Conservation (phyloP, 257 asterid species). For the Solanum pennellii region DNA sequence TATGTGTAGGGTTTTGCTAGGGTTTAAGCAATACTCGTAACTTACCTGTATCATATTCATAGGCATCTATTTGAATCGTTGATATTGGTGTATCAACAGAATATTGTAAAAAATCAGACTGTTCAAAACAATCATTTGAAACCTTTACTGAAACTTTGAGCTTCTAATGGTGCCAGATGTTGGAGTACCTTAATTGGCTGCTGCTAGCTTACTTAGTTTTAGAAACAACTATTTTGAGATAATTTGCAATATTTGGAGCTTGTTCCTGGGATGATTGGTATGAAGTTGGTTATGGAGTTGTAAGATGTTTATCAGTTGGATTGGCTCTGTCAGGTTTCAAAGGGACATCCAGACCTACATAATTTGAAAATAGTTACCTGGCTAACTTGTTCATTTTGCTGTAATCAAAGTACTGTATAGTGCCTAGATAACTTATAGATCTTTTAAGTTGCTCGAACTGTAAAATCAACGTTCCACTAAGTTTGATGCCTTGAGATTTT, state of each 20-base stretch:
- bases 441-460: neutral
- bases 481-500: neutral
- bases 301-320: neutral
- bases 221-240: neutral
- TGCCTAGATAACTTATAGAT: neutral
- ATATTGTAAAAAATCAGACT: neutral
- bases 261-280: neutral
- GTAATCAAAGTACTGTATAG: neutral
- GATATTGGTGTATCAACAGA: neutral
- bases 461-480: neutral
- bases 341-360: neutral
- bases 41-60: neutral
- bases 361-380: neutral
- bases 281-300: neutral
- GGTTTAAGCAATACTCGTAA: conserved; percentile 4
- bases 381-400: neutral
- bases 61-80: neutral
- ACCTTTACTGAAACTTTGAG: neutral
- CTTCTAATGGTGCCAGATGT: neutral
- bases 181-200: neutral
- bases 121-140: neutral
- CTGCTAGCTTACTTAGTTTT: neutral
- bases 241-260: neutral
- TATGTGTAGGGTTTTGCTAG: conserved; percentile 8
- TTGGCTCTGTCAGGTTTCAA: neutral